Conservation (phyloP, 495 filamentous ascomycete species). For the Penicillium manginii region DNA sequence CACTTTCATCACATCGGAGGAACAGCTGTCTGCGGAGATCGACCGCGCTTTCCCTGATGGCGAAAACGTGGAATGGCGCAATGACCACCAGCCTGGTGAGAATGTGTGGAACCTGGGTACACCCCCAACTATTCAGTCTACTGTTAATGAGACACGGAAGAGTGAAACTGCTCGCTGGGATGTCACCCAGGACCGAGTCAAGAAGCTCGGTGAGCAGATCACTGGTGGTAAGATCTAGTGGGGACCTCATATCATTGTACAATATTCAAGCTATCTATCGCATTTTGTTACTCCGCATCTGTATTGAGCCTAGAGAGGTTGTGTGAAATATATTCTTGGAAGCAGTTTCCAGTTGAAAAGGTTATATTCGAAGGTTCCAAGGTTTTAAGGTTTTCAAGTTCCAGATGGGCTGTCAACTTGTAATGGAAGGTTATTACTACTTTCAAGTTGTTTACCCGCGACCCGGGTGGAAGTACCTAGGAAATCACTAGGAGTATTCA, state of each 20-base stretch:
- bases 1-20: slow-evolving; percentile 65
- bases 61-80: slow-evolving; percentile 51
- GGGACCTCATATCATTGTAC: slow-evolving; percentile 26
- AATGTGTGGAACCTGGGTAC: slow-evolving; percentile 63
- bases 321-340: slow-evolving; percentile 5
- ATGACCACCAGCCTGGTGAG: slow-evolving; percentile 43
- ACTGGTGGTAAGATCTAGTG: slow-evolving; percentile 68
- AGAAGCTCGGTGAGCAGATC: slow-evolving; percentile 67
- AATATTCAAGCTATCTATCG: slow-evolving; percentile 31
- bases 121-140: slow-evolving; percentile 53
- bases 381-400: no score
- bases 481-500: no score
- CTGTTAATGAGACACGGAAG: slow-evolving; percentile 37
- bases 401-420: no score
- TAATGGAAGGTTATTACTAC: no score
- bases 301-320: slow-evolving; percentile 6
- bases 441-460: no score
- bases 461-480: no score
- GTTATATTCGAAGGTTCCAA: no score
- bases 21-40: slow-evolving; percentile 63
- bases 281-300: slow-evolving; percentile 21
- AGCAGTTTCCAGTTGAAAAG: no score
- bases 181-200: slow-evolving; percentile 59
- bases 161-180: slow-evolving; percentile 43
- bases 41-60: slow-evolving; percentile 62